Evolutionary conservation across 2,329 filamentous ascomycete genomes (phyloP), one percentile per base, ranked within the genome.

Genomic region (Sporothrix globosa): DNA sequence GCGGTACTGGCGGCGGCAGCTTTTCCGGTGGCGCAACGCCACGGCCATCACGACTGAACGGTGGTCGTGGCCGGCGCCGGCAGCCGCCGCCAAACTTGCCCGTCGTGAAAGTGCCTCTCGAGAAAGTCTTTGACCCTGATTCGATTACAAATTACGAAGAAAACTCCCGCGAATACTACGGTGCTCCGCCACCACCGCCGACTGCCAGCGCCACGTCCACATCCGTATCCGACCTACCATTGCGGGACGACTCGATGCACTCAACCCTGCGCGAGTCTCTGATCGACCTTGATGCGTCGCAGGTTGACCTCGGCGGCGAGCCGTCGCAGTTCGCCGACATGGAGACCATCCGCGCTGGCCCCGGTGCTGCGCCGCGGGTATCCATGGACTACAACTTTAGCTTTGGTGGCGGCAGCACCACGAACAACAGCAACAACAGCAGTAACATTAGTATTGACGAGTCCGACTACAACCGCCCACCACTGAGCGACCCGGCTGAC

Each of bases 91-190:
- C 88, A 3, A 85, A 88, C 34, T 80, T 90, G 6, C 85, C 86
- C 1, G 85, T 85, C 0, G 80, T 88, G 72, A 86, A 85, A 73
- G 87, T 83, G 11, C 88, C 88, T 0, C 78, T 90, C 4, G 88
- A 90, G 73, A 90, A 89, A 73, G 81, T 90, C 0, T 90, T 90
- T 75, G 88, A 90, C 71, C 87, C 87, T 5, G 88, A 90, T 75
- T 90, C 88, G 0, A 84, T 88, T 46, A 87, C 87, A 1, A 88
- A 84, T 72, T 90, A 90, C 73, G 84, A 88, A 30, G 88, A 90
- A 71, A 90, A 90, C 73, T 88, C 87, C 21, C 82, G 86, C 41
- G 82, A 81, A 53, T 89, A 90, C 74, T 90, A 90, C 74, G 85
- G 86, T 21, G 81, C 79, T 46, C 79, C 78, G 0, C 80, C 83